Base-by-base conservation (phyloP, 2,329 filamentous ascomycete species). In the Verticillium albo-atrum region DNA sequence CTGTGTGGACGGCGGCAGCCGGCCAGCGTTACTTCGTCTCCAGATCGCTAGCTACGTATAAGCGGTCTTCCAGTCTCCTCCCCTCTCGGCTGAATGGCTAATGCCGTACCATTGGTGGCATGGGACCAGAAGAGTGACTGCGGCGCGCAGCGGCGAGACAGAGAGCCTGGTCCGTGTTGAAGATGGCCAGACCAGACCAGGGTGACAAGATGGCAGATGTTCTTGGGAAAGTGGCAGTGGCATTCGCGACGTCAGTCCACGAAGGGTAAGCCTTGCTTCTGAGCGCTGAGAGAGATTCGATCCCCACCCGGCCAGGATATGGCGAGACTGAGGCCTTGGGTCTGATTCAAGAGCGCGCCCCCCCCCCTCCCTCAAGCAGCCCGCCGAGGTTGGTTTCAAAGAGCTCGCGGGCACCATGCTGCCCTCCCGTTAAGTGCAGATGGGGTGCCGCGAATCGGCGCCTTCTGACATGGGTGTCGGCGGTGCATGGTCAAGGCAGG, bases 91-190 rank as follows among this genome's bases (percentile, higher is more conserved):
- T 56, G 54, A 56, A 56, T 37, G 54, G 54, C 32, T 56, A 56
- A 56, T 56, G 54, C 54, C 23, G 54, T 37, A 17, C 54, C 34
- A 56, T 35, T 35, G 34, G n/a, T 28, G 23, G 34, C 34, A 56
- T 42, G 54, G 54, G 37, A 47, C 37, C 37, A 20, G 37, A 47
- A 6, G 37, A 47, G n/a, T 47, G n/a, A 47, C 37, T 47, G 37
- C 37, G 37, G 37, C 37, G 17, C 20, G 37, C 37, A 20, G 37
- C 68, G 64, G 66, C 67, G 68, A 69, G 70, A 68, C 65, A 64
- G 64, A 62, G 62, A 57, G 37, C 64, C 66, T 66, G 66, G 66
- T 65, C 69, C 69, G 58, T 61, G 58, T 60, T 37, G 61, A 55
- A 32, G 37, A 47, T 47, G n/a, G 37, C 37, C 37, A 23, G 37